phyloP scores from a whole-genome alignment of 306 rosid genomes.

The Citrullus amarus region DNA sequence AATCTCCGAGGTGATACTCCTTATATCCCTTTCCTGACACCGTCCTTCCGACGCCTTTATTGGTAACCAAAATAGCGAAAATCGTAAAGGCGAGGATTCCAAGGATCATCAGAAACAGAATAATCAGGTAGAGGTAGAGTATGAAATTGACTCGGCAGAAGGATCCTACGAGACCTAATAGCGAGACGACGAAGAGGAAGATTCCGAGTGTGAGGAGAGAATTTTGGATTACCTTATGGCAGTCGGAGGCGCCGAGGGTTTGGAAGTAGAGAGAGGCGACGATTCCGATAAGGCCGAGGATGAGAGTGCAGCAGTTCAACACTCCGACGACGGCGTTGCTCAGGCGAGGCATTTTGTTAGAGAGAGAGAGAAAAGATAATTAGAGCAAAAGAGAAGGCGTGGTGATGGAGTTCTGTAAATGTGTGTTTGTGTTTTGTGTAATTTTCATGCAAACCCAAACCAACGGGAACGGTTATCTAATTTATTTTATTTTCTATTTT shows the following conservation, averaged over 20 bases:
- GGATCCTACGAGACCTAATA: constrained; percentile 50
- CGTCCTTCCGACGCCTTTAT: constrained; percentile 33
- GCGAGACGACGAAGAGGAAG: constrained; percentile 30
- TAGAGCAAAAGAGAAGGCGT: neutral
- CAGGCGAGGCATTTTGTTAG: constrained; percentile 28
- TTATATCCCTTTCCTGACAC: constrained; percentile 39
- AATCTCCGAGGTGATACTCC: constrained; percentile 41
- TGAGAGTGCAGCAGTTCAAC: constrained; percentile 38
- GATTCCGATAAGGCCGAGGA: constrained; percentile 39
- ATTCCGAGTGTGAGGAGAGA: constrained; percentile 48
- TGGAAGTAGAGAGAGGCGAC: constrained; percentile 27
- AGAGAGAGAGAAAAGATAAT: neutral
- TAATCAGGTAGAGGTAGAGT: constrained; percentile 36
- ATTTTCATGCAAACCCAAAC: neutral
- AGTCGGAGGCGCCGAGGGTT: constrained; percentile 28
- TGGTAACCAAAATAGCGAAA: constrained; percentile 46
- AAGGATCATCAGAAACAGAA: constrained; percentile 38
- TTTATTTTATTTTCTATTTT: neutral
- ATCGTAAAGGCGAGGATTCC: constrained; percentile 43
- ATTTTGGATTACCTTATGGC: constrained; percentile 44
- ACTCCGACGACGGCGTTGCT: constrained; percentile 50
- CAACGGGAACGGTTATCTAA: neutral
- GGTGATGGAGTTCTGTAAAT: neutral
- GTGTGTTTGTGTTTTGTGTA: neutral
- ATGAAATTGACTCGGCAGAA: constrained; percentile 30